phyloP scores from a whole-genome alignment of 1,284 basidiomycete genomes.

The Hymenochaete sp. region DNA sequence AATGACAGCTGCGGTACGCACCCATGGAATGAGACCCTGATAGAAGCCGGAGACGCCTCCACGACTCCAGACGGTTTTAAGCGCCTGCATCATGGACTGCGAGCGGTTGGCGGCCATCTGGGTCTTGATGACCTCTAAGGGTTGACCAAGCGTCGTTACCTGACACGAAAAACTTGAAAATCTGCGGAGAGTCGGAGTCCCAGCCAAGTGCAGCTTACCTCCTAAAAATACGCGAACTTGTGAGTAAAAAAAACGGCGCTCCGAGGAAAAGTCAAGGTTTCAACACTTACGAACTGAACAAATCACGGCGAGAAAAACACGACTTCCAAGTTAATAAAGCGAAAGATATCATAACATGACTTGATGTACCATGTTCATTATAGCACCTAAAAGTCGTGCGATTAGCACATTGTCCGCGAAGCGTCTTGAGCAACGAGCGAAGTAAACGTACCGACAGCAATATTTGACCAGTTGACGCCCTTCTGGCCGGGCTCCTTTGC shows the following conservation, averaged over 20 bases:
- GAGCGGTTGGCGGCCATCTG: conserved; percentile 95
- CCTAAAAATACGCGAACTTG: conserved; percentile 25
- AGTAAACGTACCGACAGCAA: conserved; percentile 78
- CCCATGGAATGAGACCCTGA: conserved; percentile 99
- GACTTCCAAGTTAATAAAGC: conserved; percentile 26
- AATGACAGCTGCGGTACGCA: conserved; percentile 37
- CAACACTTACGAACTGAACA: not conserved
- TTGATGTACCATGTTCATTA: conserved; percentile 87
- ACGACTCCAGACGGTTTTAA: conserved; percentile 82
- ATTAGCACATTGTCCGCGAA: conserved; percentile 17
- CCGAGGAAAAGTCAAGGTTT: conserved; percentile 9
- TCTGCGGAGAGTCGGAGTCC: not conserved
- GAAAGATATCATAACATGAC: conserved; percentile 42
- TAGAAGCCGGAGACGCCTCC: conserved; percentile 91
- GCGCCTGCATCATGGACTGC: conserved; percentile 85
- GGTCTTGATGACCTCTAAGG: conserved; percentile 96
- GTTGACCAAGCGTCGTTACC: conserved; percentile 98
- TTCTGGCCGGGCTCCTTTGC: conserved; percentile 82
- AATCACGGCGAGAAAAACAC: not conserved
- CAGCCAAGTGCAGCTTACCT: conserved; percentile 32
- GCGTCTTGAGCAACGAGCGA: conserved; percentile 15
- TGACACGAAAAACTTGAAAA: conserved; percentile 21
- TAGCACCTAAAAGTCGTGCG: conserved; percentile 57
- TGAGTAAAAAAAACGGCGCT: conserved; percentile 11
- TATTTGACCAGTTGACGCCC: conserved; percentile 97